phyloP scores from a whole-genome alignment of 2,329 filamentous ascomycete genomes.

The Aureobasidium leucospermi region DNA sequence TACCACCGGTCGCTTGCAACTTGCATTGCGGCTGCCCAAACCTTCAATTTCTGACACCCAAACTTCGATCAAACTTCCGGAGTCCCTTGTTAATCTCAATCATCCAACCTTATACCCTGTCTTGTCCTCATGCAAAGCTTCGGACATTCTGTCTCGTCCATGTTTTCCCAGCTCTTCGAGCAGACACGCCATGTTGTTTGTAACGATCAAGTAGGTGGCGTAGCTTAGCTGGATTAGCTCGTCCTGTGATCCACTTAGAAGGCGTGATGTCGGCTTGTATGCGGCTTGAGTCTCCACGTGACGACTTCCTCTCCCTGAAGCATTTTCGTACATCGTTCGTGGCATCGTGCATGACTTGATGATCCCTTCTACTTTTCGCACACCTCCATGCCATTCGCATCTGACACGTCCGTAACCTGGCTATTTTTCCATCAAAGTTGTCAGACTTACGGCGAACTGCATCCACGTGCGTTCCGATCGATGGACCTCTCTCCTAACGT shows the following conservation, averaged over 20 bases:
- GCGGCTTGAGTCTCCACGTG: background rate
- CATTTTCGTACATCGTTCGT: background rate
- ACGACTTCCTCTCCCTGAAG: background rate
- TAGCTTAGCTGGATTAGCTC: background rate
- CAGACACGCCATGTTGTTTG: background rate
- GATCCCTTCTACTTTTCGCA: background rate
- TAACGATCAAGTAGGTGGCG: background rate
- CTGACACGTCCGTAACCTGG: background rate
- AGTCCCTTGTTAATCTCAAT: background rate
- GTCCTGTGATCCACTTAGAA: slow-evolving; percentile 1
- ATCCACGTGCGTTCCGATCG: slow-evolving; percentile 1
- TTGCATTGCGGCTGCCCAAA: background rate
- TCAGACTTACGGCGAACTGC: background rate
- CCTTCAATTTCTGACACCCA: background rate
- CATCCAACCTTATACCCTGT: background rate
- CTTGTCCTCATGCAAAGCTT: background rate
- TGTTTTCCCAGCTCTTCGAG: background rate
- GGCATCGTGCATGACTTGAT: background rate
- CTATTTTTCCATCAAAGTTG: background rate
- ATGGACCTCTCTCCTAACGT: background rate
- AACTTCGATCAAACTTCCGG: background rate
- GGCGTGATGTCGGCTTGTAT: background rate
- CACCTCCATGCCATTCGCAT: background rate
- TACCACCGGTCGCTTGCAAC: background rate
- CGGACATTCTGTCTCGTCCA: background rate